Percentiles rank a stretch among this genome's conserved stretches.
These are phyloP conservation scores for Fallopia convolvulus DNA, from an alignment of 148 eudicot species.

Conservation along the genomic window DNA sequence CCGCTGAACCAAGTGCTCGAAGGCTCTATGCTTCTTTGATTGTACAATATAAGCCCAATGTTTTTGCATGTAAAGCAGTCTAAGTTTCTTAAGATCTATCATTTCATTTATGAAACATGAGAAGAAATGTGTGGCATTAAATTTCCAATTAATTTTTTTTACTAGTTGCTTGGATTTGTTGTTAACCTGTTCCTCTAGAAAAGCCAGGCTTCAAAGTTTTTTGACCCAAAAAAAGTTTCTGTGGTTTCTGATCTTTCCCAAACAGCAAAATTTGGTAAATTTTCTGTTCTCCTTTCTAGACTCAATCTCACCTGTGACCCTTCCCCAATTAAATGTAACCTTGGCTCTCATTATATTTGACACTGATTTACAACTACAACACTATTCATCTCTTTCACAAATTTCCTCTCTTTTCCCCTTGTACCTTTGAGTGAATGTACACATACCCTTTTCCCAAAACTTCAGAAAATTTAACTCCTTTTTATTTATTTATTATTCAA, in stretches of 20 bases:
- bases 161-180: not conserved
- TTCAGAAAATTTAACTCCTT: not conserved
- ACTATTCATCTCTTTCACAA: conserved; percentile 4
- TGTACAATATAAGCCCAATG: too few species aligned
- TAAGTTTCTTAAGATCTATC: not conserved
- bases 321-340: not conserved
- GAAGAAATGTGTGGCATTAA: not conserved
- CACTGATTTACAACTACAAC: conserved; percentile 1
- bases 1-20: too few species aligned
- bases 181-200: not conserved
- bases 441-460: not conserved
- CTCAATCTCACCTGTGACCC: not conserved
- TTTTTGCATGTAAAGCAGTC: too few species aligned
- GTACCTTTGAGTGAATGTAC: conserved; percentile 11
- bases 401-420: conserved; percentile 14
- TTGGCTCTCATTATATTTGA: not conserved
- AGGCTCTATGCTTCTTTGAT: too few species aligned
- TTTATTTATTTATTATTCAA: not conserved
- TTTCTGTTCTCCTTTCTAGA: conserved; percentile 1
- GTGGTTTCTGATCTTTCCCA: not conserved
- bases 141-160: not conserved
- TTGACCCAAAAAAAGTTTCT: not conserved
- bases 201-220: not conserved
- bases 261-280: conserved; percentile 4
- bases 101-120: not conserved